Conservation (phyloP, 371 early-diverging fungal species). For the Actinomucor elegans region DNA sequence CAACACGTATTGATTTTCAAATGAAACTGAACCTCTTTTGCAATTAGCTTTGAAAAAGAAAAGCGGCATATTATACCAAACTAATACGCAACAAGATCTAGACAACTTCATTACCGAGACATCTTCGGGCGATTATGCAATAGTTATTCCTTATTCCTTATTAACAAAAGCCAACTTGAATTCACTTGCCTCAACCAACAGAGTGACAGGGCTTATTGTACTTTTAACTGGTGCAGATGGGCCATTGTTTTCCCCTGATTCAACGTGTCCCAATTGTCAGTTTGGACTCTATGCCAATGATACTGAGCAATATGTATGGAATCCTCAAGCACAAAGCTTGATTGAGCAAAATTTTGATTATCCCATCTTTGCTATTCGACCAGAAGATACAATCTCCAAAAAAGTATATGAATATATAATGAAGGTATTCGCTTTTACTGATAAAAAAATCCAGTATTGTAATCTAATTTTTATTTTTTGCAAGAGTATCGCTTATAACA, state of each 20-base stretch:
- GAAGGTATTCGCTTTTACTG: constrained; percentile 8
- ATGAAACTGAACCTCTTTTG: not conserved
- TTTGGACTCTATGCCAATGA: constrained; percentile 70
- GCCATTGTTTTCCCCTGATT: constrained; percentile 55
- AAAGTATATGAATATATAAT: constrained; percentile 37
- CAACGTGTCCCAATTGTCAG: constrained; percentile 68
- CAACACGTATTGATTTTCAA: not conserved
- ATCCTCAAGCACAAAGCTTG: constrained; percentile 65
- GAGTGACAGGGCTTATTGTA: constrained; percentile 31
- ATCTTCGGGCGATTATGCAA: constrained; percentile 46
- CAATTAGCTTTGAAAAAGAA: constrained; percentile 23
- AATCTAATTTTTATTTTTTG: not conserved
- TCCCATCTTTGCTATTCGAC: constrained; percentile 68
- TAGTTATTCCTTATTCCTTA: constrained; percentile 63
- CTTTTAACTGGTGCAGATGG: constrained; percentile 9
- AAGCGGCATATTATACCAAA: constrained; percentile 62
- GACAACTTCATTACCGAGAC: constrained; percentile 35
- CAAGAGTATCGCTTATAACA: constrained; percentile 59
- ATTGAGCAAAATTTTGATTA: constrained; percentile 56
- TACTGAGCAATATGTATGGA: constrained; percentile 61
- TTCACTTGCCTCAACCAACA: constrained; percentile 11
- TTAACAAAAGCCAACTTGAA: constrained; percentile 43
- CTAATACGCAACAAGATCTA: constrained; percentile 52
- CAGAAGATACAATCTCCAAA: constrained; percentile 39
- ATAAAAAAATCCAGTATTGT: not conserved